Base-by-base conservation (phyloP, 148 eudicot genomes). In the Amaranthus cruentus region DNA sequence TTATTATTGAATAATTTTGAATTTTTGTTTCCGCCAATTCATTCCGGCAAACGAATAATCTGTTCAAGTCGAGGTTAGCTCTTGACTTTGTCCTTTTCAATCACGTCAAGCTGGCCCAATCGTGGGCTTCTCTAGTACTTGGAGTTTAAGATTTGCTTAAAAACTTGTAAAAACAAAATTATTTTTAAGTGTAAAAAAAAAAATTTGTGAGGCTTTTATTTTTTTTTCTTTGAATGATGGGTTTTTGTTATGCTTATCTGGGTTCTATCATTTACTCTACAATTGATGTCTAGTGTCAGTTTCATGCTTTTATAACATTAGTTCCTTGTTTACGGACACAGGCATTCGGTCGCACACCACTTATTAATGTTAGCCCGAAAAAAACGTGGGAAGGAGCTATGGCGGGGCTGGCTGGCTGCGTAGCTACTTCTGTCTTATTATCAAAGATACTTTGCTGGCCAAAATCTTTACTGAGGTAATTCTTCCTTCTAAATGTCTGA, bases 381-480 rank as follows among this genome's bases (percentile, higher is more conserved):
- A 95, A 95, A 82, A 95, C 99, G 56, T 95, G 97, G 99, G 97
- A 95, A 73, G 99, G 99, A 81, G 96, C 93, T 77, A 58, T 85
- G 70, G 79, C 78, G 46, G 99, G 99, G 48, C 82, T 91, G 65
- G 87, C 88, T 74, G 97, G 97, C 70, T 95, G 99, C 74, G 82
- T 95, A 78, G 88, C 84, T 65, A 91, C 92, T 66, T 78, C 93
- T 66, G 78, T 88, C 51, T 3, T 88, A 62, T 78, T 95, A 77
- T 87, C 96, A n/a, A 85, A 83, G 76, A 9, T 87, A 52, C 78
- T 95, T 42, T 82, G 78, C 79, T 95, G 98, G 98, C 98, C 98
- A 43, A 75, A 78, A 51, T 90, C 92, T 51, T 63, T 83, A 73
- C 56, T 79, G 21, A 95, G 97, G 99, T 95, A 80, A 62, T 3